Evolutionary conservation across 768 basidiomycete genomes (phyloP).

Genomic region (Termitomyces bulborhizus): DNA sequence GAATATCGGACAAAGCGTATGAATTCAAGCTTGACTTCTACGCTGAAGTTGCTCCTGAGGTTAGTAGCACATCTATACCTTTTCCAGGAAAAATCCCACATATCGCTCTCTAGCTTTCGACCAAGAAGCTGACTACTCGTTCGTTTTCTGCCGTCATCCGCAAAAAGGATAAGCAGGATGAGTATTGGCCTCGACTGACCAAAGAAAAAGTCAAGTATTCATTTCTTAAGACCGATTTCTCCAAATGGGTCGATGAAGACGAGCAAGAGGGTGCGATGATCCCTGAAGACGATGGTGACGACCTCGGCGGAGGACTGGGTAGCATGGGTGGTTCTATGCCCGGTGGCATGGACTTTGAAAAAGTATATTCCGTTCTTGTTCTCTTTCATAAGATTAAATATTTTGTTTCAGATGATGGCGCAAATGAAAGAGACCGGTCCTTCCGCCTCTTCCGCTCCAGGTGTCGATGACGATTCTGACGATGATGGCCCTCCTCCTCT

Average conservation of each 20-base stretch:
- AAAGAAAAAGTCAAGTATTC: conserved; percentile 78
- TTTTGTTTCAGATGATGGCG: conserved; percentile 40
- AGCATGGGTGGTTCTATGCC: conserved; percentile 38
- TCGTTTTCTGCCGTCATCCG: conserved; percentile 61
- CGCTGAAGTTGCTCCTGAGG: conserved; percentile 72
- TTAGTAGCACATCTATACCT: conserved; percentile 23
- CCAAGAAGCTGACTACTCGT: conserved; percentile 59
- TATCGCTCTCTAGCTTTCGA: conserved; percentile 39
- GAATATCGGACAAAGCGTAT: conserved; percentile 54
- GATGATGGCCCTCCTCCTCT: conserved; percentile 79
- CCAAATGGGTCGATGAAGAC: conserved; percentile 96
- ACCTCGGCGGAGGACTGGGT: conserved; percentile 39
- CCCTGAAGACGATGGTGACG: conserved; percentile 40
- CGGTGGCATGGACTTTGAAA: conserved; percentile 57
- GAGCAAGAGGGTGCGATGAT: conserved; percentile 70
- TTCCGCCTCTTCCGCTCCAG: too few species aligned
- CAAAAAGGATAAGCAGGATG: conserved; percentile 71
- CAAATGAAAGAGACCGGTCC: conserved; percentile 28
- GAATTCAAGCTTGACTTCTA: conserved; percentile 74
- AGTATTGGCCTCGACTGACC: conserved; percentile 91
- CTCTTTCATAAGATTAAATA: background rate
- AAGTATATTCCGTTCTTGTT: conserved; percentile 30
- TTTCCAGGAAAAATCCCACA: background rate
- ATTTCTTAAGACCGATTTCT: conserved; percentile 92
- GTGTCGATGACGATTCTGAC: conserved; percentile 45